Conservation (phyloP, 495 filamentous ascomycete genomes). For the Aspergillus indologenus region DNA sequence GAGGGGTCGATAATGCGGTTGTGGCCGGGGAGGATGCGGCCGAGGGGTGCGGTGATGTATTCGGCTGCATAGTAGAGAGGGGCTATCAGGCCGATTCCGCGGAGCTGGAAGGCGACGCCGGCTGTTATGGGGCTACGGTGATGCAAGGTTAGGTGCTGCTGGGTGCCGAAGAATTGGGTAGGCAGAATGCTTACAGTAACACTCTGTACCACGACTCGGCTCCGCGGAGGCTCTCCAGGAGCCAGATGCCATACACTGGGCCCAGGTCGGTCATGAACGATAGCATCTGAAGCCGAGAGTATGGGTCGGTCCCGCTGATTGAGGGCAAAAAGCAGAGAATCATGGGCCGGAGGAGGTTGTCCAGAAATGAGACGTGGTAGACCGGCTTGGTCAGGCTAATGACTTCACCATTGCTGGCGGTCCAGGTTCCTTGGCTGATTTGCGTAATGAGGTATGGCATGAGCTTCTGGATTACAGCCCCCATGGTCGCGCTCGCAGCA, state of each 20-base stretch:
- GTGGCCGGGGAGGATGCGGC: not conserved
- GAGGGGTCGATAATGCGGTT: slow-evolving; percentile 4
- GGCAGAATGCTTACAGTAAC: slow-evolving; percentile 11
- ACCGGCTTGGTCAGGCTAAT: not conserved
- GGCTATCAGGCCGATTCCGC: slow-evolving; percentile 17
- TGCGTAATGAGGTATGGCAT: not conserved
- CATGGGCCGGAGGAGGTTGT: slow-evolving; percentile 12
- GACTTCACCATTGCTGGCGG: slow-evolving; percentile 10
- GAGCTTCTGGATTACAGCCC: not conserved
- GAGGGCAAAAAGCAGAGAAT: slow-evolving; percentile 19
- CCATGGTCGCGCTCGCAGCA: slow-evolving; percentile 5
- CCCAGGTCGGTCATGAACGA: slow-evolving; percentile 19
- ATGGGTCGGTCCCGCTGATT: slow-evolving; percentile 13
- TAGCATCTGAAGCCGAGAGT: slow-evolving; percentile 16
- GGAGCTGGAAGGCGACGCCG: slow-evolving; percentile 13
- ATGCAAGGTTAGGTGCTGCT: not conserved
- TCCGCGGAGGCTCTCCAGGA: slow-evolving; percentile 22
- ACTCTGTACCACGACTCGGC: not conserved
- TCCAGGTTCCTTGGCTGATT: slow-evolving; percentile 4
- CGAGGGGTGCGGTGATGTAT: slow-evolving; percentile 11
- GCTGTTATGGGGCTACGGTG: slow-evolving; percentile 13
- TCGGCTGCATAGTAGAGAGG: slow-evolving; percentile 20
- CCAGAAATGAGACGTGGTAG: slow-evolving; percentile 5
- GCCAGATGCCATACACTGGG: slow-evolving; percentile 18
- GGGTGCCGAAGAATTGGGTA: not conserved